phyloP scores from a whole-genome alignment of 352 stramenopile species.

The Ophiocytium majus region DNA sequence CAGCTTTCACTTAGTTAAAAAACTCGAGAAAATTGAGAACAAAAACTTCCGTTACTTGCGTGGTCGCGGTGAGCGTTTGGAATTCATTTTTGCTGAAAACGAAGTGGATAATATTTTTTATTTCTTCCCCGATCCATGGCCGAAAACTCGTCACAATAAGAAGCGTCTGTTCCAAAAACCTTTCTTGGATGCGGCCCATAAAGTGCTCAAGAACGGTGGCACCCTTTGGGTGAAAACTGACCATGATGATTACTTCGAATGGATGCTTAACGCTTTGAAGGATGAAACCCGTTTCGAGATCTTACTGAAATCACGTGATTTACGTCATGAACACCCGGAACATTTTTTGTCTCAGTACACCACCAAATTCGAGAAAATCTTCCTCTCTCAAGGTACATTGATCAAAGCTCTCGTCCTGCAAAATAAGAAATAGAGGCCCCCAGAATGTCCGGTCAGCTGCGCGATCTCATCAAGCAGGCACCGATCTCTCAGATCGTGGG shows the following conservation, averaged over 20 bases:
- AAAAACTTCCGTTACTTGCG: constrained; percentile 11
- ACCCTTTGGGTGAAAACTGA: constrained; percentile 14
- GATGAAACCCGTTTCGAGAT: not conserved
- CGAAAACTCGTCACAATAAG: constrained; percentile 2
- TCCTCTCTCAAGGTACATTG: not conserved
- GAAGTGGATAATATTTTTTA: not conserved
- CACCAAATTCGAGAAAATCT: constrained; percentile 8
- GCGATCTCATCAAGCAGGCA: not conserved
- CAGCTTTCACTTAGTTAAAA: not conserved
- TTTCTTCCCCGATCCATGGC: constrained; percentile 13
- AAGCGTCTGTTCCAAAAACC: constrained; percentile 10
- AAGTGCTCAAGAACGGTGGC: not conserved
- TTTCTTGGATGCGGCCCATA: not conserved
- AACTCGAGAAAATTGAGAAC: not conserved
- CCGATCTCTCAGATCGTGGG: not conserved
- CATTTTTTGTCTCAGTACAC: constrained; percentile 2
- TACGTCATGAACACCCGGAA: not conserved
- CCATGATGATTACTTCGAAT: constrained; percentile 13
- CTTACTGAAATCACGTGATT: not conserved
- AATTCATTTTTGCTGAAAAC: constrained; percentile 7
- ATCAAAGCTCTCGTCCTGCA: constrained; percentile 4
- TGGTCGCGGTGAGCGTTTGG: not conserved
- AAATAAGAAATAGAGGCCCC: constrained; percentile 4
- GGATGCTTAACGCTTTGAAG: not conserved
- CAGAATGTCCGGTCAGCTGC: not conserved